Evolutionary conservation across 2,329 filamentous ascomycete genomes (phyloP).

Genomic region (Diaporthe capsici): DNA sequence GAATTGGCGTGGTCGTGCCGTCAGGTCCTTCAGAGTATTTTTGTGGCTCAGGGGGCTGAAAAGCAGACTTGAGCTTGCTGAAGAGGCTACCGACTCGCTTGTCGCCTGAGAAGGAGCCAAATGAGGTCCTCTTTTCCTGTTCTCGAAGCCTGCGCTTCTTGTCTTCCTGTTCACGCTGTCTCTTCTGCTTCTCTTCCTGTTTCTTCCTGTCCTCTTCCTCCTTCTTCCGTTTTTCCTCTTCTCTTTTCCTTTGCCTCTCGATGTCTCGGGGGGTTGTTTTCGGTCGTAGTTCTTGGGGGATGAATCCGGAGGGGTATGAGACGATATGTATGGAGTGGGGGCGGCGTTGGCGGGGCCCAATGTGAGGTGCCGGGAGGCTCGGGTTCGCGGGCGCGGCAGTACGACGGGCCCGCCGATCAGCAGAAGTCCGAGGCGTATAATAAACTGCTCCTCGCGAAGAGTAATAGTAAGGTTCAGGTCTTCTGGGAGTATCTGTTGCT

Average conservation of each 20-base stretch:
- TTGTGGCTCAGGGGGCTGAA: constrained; percentile 43
- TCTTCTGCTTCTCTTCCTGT: constrained; percentile 43
- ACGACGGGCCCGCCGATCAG: constrained; percentile 45
- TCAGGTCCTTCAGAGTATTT: constrained; percentile 30
- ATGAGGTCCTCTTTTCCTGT: constrained; percentile 48
- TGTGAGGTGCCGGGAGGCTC: constrained; percentile 56
- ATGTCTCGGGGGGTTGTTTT: constrained; percentile 49
- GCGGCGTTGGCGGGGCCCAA: constrained; percentile 64
- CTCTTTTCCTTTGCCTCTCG: constrained; percentile 59
- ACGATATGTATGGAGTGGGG: constrained; percentile 70
- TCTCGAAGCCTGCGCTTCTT: constrained; percentile 44
- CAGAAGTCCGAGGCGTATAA: constrained; percentile 41
- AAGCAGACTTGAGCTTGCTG: constrained; percentile 48
- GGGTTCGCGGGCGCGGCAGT: constrained; percentile 42
- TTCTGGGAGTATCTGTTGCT: constrained; percentile 33
- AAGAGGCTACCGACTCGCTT: constrained; percentile 50
- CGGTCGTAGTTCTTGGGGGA: constrained; percentile 57
- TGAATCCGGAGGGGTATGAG: constrained; percentile 59
- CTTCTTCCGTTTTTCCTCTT: constrained; percentile 58
- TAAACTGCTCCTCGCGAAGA: constrained; percentile 43
- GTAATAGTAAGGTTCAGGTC: constrained; percentile 39
- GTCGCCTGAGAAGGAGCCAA: constrained; percentile 51
- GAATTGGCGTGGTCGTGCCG: constrained; percentile 38
- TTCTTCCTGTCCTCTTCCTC: constrained; percentile 47
- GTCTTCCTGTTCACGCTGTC: constrained; percentile 49